Evolutionary conservation across 768 basidiomycete genomes (phyloP).

Genomic region (Epithele typhae): DNA sequence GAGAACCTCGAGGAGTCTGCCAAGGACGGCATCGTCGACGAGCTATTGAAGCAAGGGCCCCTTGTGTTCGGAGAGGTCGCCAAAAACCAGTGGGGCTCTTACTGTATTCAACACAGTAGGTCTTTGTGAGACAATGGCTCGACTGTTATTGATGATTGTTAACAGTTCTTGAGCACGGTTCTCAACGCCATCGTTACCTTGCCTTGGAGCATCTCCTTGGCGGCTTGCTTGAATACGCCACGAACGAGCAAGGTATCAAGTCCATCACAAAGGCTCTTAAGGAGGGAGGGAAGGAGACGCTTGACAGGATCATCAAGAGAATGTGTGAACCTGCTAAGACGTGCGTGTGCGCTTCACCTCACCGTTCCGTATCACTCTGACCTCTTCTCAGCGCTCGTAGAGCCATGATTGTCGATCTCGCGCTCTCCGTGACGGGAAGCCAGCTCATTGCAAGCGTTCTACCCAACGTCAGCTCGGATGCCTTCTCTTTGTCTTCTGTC

Average conservation of each 20-base stretch:
- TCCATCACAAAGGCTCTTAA: conserved; percentile 84
- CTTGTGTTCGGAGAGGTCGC: conserved; percentile 68
- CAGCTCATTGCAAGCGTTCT: conserved; percentile 81
- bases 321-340: conserved; percentile 87
- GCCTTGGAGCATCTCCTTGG: conserved; percentile 74
- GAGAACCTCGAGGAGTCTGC: conserved; percentile 81
- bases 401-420: conserved; percentile 84
- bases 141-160: no score
- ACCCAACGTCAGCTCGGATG: conserved; percentile 51
- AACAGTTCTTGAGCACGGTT: conserved; percentile 81
- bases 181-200: conserved; percentile 66
- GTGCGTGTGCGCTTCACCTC: conserved; percentile 32
- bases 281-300: conserved; percentile 73
- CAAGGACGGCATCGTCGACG: conserved; percentile 81
- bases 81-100: conserved; percentile 88
- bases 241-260: conserved; percentile 84
- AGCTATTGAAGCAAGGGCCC: conserved; percentile 71
- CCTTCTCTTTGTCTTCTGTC: background rate
- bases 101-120: conserved; percentile 83
- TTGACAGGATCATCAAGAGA: conserved; percentile 68
- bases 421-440: conserved; percentile 78
- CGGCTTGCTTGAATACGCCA: conserved; percentile 76
- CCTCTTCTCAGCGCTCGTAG: conserved; percentile 51
- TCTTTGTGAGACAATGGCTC: no score
- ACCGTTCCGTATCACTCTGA: conserved; percentile 1